Conservation (phyloP, 176 grass and related monocot genomes). For the Urochloa ruziziensis region DNA sequence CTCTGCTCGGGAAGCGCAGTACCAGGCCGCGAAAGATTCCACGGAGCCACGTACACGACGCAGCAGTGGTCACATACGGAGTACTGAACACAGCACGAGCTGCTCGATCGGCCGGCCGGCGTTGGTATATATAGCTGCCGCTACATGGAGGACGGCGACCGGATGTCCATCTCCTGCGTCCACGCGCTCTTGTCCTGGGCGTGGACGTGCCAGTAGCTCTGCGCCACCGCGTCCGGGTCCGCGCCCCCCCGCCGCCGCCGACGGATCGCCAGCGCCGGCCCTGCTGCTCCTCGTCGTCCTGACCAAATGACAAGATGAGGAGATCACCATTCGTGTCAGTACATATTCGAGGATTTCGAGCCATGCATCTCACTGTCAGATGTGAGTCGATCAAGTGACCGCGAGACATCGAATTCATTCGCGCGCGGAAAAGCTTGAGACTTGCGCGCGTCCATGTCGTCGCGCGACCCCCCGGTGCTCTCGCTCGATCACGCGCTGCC, state of each 20-base stretch:
- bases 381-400: no score
- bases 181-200: slow-evolving; percentile 79
- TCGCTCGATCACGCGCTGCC: no score
- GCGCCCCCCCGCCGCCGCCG: slow-evolving; percentile 27
- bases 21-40: no score
- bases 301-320: slow-evolving; percentile 1
- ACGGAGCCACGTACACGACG: no score
- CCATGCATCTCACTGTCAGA: background rate
- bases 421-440: no score
- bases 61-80: no score
- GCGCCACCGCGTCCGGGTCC: slow-evolving; percentile 86
- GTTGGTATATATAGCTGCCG: background rate
- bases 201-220: slow-evolving; percentile 92
- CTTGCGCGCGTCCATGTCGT: no score
- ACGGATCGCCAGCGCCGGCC: background rate
- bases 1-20: no score
- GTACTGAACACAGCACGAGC: no score
- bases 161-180: slow-evolving; percentile 90
- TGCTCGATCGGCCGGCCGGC: slow-evolving; percentile 45
- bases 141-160: slow-evolving; percentile 47
- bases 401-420: no score
- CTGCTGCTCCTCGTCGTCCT: slow-evolving; percentile 43
- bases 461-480: no score
- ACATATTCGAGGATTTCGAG: no score
- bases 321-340: background rate